Evolutionary conservation across 164 flowering plant species (phyloP).

Genomic region (Warburgia ugandensis): DNA sequence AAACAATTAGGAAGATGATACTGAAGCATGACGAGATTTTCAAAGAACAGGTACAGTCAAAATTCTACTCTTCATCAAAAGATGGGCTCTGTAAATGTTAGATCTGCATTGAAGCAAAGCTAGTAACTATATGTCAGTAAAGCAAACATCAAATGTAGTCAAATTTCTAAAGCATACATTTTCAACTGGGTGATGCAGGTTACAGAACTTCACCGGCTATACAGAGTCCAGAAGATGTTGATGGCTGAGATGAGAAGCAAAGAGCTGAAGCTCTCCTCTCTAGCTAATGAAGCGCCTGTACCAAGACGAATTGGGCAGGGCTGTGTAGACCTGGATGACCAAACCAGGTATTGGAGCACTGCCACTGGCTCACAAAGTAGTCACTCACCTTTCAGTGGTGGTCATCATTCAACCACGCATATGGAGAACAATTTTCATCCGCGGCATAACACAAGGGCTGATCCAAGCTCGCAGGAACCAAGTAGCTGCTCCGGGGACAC

Average conservation of each 20-base stretch:
- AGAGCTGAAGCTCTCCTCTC: constrained; percentile 3
- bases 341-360: constrained; percentile 17
- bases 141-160: too few species aligned
- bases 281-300: constrained; percentile 2
- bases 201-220: constrained; percentile 39
- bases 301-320: not conserved
- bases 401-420: constrained; percentile 11
- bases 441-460: constrained; percentile 12
- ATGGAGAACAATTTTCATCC: constrained; percentile 10
- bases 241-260: constrained; percentile 44
- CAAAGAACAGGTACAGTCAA: constrained; percentile 63
- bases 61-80: too few species aligned
- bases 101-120: too few species aligned
- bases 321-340: constrained; percentile 7
- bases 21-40: constrained; percentile 58
- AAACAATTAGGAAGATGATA: constrained; percentile 49
- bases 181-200: constrained; percentile 6
- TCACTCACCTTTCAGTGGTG: constrained; percentile 7
- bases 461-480: constrained; percentile 24
- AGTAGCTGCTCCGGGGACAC: constrained; percentile 35
- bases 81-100: too few species aligned
- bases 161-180: too few species aligned
- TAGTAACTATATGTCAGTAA: too few species aligned
- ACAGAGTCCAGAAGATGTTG: constrained; percentile 51
- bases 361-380: constrained; percentile 14